Evolutionary conservation across 2,329 filamentous ascomycete species (phyloP), one percentile per base, ranked within the genome.

Genomic region (Hypoxylon sp.): DNA sequence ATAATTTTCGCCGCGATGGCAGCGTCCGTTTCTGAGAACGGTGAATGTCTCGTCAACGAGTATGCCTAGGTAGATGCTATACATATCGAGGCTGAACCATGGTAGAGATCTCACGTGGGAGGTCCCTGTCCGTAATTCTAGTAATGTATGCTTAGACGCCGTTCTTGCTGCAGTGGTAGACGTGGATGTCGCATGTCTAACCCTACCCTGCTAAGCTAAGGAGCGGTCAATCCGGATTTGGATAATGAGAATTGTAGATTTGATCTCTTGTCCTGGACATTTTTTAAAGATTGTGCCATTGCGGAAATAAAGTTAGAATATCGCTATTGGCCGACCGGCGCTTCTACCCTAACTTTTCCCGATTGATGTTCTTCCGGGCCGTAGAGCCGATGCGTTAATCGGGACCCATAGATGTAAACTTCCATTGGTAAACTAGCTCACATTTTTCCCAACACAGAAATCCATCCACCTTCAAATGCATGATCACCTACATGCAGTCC

Each of bases 291-390:
- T 25, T 17, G 49, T 45, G 46, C 14, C 51, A 52, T 58, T 43
- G 49, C 28, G 48, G 48, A 55, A 59, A 67, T 51, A 52, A 60
- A 21, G 34, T 34, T 34, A 23, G 30, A 21, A 28, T 25, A 30
- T 38, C 32, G 32, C 34, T 41, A 68, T 70, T 68, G 65, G 65
- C 28, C 25, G 30, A 25, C 34, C 59, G 65, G 65, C 55, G 59
- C 56, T 70, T 64, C 60, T 63, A 28, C 50, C 53, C 60, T 69
- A 50, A 38, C 58, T 56, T 65, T 65, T 69, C 66, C 68, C 66
- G 63, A 71, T 66, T 51, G 38, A 67, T 52, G n/a, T 60, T 5
- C 38, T 65, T 50, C 51, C 68, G 68, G 68, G 36, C 68, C 68
- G 68, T 43, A 21, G 32, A 64, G 34, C 68, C 68, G 68, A 64